Percentiles rank a stretch among this genome's conserved stretches.
These are phyloP conservation scores for Mayamaea pseudoterrestris DNA, from an alignment of 108 stramenopile genomes.

Conservation along the genomic window DNA sequence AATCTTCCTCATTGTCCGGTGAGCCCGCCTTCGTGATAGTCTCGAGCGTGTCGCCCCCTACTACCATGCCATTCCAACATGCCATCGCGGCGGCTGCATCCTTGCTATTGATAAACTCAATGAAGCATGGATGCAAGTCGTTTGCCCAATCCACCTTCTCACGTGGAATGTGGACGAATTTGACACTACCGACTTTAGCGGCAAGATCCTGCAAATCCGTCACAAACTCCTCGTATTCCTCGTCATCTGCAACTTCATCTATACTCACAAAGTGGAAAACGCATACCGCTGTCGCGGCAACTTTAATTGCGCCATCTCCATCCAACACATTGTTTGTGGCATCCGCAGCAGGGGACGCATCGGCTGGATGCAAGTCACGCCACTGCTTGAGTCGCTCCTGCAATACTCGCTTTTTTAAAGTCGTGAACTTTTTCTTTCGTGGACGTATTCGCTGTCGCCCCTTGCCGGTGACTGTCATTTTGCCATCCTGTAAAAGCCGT, in stretches of 20 bases:
- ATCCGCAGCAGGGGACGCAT: not conserved
- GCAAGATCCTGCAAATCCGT: slow-evolving; percentile 48
- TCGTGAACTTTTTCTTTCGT: slow-evolving; percentile 65
- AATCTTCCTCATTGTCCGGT: no score
- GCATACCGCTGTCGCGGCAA: not conserved
- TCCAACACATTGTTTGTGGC: not conserved
- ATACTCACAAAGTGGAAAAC: not conserved
- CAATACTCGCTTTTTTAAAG: slow-evolving; percentile 70
- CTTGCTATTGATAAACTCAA: slow-evolving; percentile 21
- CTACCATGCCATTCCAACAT: slow-evolving; percentile 44
- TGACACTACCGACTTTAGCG: slow-evolving; percentile 40
- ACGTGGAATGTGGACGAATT: slow-evolving; percentile 1
- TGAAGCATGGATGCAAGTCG: slow-evolving; percentile 49
- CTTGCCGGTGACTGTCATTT: slow-evolving; percentile 10
- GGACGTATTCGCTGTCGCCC: slow-evolving; percentile 51
- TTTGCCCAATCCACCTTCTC: slow-evolving; percentile 10
- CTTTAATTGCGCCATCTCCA: slow-evolving; percentile 3
- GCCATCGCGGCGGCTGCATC: slow-evolving; percentile 46
- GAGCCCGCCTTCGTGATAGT: no score
- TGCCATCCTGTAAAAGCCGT: slow-evolving; percentile 2
- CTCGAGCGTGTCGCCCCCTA: slow-evolving; percentile 43
- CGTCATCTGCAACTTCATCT: slow-evolving; percentile 63
- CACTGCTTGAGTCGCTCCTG: slow-evolving; percentile 63
- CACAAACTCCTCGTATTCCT: slow-evolving; percentile 69
- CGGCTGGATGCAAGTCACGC: slow-evolving; percentile 29